A percentile compares a stretch with the other conserved stretches of the same genome.
These are phyloP conservation scores for Triangularia verruculosa DNA, from an alignment of 2,329 filamentous ascomycete species.

Conservation along the genomic window DNA sequence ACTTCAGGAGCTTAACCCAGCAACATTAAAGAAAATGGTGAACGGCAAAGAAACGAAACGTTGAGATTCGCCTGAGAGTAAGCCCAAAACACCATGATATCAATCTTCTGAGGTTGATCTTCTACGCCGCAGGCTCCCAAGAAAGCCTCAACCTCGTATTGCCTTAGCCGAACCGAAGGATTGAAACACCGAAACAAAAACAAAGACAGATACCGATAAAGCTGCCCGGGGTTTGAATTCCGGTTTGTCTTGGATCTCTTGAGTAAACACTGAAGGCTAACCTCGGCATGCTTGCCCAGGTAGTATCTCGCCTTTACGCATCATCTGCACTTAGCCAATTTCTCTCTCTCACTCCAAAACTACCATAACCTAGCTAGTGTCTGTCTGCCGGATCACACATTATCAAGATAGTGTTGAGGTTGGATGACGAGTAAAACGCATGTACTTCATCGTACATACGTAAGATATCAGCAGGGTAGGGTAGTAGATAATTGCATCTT, in stretches of 20 bases:
- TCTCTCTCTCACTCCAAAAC: too few relatives aligned
- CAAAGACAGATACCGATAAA: neutral
- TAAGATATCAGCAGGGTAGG: too few relatives aligned
- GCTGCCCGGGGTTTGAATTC: neutral
- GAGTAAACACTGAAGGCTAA: neutral
- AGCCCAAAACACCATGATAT: neutral
- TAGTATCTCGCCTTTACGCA: too few relatives aligned
- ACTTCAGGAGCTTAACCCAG: neutral
- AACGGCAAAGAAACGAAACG: neutral
- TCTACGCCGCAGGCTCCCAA: neutral
- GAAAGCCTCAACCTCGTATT: neutral
- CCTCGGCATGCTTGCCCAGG: neutral
- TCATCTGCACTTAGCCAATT: too few relatives aligned
- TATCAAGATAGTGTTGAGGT: too few relatives aligned
- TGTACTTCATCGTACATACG: too few relatives aligned
- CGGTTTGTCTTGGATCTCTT: neutral
- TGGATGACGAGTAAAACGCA: too few relatives aligned
- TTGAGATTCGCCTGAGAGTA: neutral
- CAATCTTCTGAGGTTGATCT: neutral
- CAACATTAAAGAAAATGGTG: too few relatives aligned
- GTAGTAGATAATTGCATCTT: too few relatives aligned
- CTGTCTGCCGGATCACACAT: too few relatives aligned
- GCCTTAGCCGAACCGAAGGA: neutral
- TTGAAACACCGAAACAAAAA: neutral
- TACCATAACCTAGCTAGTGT: too few relatives aligned